phyloP scores from a whole-genome alignment of 2,329 filamentous ascomycete genomes.

The Sarocladium oryzae region DNA sequence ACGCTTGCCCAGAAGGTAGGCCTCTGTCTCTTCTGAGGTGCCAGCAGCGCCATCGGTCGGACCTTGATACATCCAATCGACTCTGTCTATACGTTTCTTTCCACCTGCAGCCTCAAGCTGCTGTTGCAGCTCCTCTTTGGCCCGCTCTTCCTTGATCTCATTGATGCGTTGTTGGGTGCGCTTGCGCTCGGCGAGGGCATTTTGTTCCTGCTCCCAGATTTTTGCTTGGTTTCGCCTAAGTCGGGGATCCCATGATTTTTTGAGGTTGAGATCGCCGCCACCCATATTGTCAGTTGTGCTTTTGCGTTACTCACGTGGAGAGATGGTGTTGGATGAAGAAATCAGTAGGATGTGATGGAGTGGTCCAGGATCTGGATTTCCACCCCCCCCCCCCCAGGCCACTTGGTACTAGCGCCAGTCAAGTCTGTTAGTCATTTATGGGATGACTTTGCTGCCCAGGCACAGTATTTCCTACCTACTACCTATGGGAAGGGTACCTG shows the following conservation, averaged over 20 bases:
- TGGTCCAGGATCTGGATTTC: too few species aligned
- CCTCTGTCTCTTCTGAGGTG: constrained; percentile 83
- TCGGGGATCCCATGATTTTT: constrained; percentile 91
- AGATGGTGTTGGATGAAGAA: background rate
- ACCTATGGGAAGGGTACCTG: too few species aligned
- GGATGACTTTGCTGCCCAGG: too few species aligned
- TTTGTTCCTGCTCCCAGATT: constrained; percentile 88
- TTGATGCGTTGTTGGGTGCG: constrained; percentile 85
- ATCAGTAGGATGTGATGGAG: background rate
- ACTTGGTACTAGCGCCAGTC: too few species aligned
- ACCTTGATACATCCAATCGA: constrained; percentile 98
- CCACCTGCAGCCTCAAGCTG: constrained; percentile 87
- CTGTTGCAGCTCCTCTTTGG: constrained; percentile 83
- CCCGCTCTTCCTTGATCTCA: constrained; percentile 88
- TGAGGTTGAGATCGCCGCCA: constrained; percentile 89
- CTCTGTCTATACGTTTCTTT: constrained; percentile 69
- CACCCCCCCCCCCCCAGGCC: too few species aligned
- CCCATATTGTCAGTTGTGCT: constrained; percentile 58
- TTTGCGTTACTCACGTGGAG: constrained; percentile 5
- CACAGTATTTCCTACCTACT: too few species aligned
- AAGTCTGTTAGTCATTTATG: too few species aligned
- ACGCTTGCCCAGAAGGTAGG: constrained; percentile 86
- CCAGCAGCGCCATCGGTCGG: constrained; percentile 71
- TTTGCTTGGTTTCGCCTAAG: constrained; percentile 84
- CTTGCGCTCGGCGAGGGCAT: constrained; percentile 90